A percentile compares a stretch with the other conserved stretches of the same genome.
These are phyloP conservation scores for Fusarium bactridioides DNA, from an alignment of 2,329 filamentous ascomycete genomes.

Conservation along the genomic window DNA sequence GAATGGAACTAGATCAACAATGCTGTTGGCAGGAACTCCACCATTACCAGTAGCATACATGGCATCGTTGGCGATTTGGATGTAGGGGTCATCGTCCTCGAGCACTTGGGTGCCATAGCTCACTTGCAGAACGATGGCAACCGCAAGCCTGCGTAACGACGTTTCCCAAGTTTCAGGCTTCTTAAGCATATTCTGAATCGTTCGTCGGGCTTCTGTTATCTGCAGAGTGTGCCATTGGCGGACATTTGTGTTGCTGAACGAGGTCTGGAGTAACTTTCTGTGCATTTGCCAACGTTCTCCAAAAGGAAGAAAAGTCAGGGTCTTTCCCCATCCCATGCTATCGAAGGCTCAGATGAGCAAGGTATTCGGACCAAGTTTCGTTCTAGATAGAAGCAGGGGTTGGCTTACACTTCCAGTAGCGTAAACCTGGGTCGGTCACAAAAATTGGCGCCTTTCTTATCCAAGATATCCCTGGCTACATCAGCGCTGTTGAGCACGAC, in stretches of 20 bases:
- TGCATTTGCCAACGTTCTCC: conserved; percentile 53
- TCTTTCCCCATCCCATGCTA: conserved; percentile 56
- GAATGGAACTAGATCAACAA: conserved; percentile 57
- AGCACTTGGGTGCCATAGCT: conserved; percentile 44
- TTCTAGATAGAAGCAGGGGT: neutral
- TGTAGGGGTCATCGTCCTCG: conserved; percentile 43
- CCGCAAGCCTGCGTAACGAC: conserved; percentile 42
- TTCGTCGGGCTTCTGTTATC: conserved; percentile 33
- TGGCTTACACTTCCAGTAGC: conserved; percentile 46
- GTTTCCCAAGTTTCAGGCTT: conserved; percentile 37
- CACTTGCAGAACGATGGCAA: conserved; percentile 45
- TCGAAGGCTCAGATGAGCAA: neutral
- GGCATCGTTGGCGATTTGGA: conserved; percentile 43
- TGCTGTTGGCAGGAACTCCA: conserved; percentile 43
- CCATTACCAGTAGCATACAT: conserved; percentile 45
- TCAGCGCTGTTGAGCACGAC: conserved; percentile 41
- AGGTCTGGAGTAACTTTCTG: conserved; percentile 53
- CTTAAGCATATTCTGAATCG: conserved; percentile 31
- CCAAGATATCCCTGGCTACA: conserved; percentile 53
- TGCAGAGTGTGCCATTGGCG: conserved; percentile 40
- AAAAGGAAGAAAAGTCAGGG: conserved; percentile 55
- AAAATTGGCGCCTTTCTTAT: conserved; percentile 54
- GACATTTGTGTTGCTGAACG: conserved; percentile 50
- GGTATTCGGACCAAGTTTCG: neutral
- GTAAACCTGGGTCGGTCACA: conserved; percentile 55